Percentiles rank a stretch among this genome's conserved stretches.
Conservation (phyloP, 345 rosid species). For the Citrus maxima region DNA sequence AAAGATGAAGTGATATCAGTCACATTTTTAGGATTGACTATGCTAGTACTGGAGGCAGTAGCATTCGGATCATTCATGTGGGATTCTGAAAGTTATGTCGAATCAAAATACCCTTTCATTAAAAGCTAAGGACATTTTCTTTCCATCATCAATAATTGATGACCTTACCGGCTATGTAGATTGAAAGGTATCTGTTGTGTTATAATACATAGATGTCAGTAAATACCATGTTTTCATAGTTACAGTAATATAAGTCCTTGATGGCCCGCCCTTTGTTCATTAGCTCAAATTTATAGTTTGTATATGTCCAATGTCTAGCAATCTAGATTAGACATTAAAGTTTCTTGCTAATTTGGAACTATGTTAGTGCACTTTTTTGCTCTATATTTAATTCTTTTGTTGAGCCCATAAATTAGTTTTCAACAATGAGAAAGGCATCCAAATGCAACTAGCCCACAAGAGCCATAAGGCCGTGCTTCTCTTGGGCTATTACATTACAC, state of each 20-base stretch:
- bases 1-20: conserved; percentile 57
- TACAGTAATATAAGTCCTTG: background rate
- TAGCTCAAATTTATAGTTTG: background rate
- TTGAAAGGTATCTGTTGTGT: background rate
- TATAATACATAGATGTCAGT: background rate
- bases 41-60: conserved; percentile 88
- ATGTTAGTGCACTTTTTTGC: background rate
- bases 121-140: conserved; percentile 31
- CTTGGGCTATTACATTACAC: no score
- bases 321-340: background rate
- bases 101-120: conserved; percentile 69
- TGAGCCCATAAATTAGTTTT: background rate
- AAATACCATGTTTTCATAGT: background rate
- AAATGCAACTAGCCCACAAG: no score
- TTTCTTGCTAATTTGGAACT: no score
- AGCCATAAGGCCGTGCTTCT: no score
- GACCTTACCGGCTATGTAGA: background rate
- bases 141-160: background rate
- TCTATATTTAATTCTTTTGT: background rate
- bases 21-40: conserved; percentile 70
- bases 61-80: conserved; percentile 88
- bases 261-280: background rate
- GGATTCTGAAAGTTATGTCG: conserved; percentile 88
- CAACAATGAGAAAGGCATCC: background rate
- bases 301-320: background rate